Percentiles rank a stretch among this genome's conserved stretches.
Conservation (phyloP, 78 protist genomes). For the Polysphondylium violaceum region DNA sequence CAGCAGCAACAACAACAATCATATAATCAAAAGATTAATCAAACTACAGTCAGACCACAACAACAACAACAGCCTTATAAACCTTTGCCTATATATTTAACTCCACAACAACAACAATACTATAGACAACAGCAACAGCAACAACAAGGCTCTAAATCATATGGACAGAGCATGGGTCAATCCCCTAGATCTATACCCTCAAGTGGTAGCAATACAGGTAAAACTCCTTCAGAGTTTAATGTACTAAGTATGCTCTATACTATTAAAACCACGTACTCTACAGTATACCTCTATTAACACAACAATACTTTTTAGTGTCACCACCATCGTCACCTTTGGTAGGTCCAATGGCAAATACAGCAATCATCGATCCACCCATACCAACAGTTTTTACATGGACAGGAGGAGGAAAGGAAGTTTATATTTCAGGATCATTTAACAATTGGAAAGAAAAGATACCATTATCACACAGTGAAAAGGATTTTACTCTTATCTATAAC, state of each 20-base stretch:
- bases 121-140: background rate
- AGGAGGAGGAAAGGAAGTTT: conserved; percentile 83
- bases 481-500: conserved; percentile 81
- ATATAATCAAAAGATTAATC: background rate
- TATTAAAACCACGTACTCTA: background rate
- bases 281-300: background rate
- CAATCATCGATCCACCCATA: conserved; percentile 2
- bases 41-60: no score
- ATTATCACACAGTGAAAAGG: conserved; percentile 55
- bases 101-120: background rate
- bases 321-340: conserved; percentile 79
- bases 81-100: no score
- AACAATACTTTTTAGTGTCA: conserved; percentile 15
- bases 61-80: no score
- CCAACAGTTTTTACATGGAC: conserved; percentile 90
- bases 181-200: conserved; percentile 9
- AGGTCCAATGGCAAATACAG: conserved; percentile 40
- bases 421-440: conserved; percentile 85
- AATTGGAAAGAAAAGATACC: conserved; percentile 86
- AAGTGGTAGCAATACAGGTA: background rate
- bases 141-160: background rate
- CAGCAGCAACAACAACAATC: conserved; percentile 10
- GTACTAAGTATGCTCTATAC: conserved; percentile 27
- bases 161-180: conserved; percentile 9
- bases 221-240: conserved; percentile 48